phyloP scores from a whole-genome alignment of 2,329 filamentous ascomycete species.

The Metarhizium robertsii region DNA sequence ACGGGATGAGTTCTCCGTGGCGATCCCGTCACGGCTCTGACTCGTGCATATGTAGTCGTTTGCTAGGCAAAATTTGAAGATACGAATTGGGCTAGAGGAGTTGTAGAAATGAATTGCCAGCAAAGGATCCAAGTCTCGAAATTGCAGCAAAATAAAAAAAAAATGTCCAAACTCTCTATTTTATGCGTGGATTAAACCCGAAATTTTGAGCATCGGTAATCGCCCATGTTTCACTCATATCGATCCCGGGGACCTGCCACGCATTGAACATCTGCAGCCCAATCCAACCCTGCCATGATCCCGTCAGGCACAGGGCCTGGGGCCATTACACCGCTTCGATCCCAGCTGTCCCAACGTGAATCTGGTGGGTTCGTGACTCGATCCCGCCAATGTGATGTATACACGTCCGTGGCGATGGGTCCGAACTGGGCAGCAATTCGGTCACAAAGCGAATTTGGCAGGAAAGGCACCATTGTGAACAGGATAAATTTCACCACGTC shows the following conservation, averaged over 20 bases:
- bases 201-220: neutral
- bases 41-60: no score
- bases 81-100: no score
- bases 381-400: constrained; percentile 15
- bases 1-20: no score
- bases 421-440: constrained; percentile 18
- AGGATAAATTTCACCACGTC: neutral
- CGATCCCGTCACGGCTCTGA: no score
- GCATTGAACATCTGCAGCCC: neutral
- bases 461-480: neutral
- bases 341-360: neutral
- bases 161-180: neutral
- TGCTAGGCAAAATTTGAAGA: no score
- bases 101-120: no score
- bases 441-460: neutral
- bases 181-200: neutral
- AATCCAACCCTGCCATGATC: neutral
- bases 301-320: constrained; percentile 1
- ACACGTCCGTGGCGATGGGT: constrained; percentile 15
- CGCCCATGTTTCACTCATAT: neutral
- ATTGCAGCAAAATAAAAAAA: no score
- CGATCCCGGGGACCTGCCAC: no score
- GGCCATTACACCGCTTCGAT: neutral
- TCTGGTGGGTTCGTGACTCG: neutral
- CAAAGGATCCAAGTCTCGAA: no score